phyloP scores from a whole-genome alignment of 2,329 filamentous ascomycete genomes.

The Chaetomiaceae sp. region DNA sequence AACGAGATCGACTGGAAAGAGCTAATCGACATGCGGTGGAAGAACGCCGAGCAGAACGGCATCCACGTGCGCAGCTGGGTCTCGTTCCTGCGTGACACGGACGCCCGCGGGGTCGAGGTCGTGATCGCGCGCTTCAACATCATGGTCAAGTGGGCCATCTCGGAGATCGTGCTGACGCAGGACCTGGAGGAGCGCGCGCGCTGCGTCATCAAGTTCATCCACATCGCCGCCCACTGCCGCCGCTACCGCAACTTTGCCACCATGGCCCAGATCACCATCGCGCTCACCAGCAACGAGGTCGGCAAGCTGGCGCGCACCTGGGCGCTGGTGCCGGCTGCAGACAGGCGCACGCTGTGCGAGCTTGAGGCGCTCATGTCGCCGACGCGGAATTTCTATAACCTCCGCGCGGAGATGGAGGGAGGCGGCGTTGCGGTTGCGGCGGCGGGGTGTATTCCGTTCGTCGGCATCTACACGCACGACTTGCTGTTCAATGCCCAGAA shows the following conservation, averaged over 20 bases:
- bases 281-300: slow-evolving; percentile 67
- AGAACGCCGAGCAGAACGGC: slow-evolving; percentile 54
- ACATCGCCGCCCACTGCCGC: slow-evolving; percentile 71
- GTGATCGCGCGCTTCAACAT: slow-evolving; percentile 83
- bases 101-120: slow-evolving; percentile 71
- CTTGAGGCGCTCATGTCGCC: slow-evolving; percentile 71
- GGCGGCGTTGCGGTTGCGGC: slow-evolving; percentile 46
- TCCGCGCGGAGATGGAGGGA: slow-evolving; percentile 75
- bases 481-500: slow-evolving; percentile 76
- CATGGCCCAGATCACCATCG: slow-evolving; percentile 73
- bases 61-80: slow-evolving; percentile 68
- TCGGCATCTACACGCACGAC: slow-evolving; percentile 78
- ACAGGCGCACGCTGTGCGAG: slow-evolving; percentile 59
- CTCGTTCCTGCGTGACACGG: slow-evolving; percentile 66
- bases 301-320: slow-evolving; percentile 64
- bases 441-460: slow-evolving; percentile 74
- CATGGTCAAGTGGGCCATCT: slow-evolving; percentile 81
- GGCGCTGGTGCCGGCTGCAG: slow-evolving; percentile 59
- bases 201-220: slow-evolving; percentile 74
- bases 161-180: slow-evolving; percentile 70
- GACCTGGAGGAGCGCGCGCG: slow-evolving; percentile 65
- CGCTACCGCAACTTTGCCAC: slow-evolving; percentile 77
- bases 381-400: slow-evolving; percentile 68
- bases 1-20: slow-evolving; percentile 88
- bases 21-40: slow-evolving; percentile 77